Evolutionary conservation across 106 monocot genomes (phyloP).

Genomic region (Phalaenopsis equestris): DNA sequence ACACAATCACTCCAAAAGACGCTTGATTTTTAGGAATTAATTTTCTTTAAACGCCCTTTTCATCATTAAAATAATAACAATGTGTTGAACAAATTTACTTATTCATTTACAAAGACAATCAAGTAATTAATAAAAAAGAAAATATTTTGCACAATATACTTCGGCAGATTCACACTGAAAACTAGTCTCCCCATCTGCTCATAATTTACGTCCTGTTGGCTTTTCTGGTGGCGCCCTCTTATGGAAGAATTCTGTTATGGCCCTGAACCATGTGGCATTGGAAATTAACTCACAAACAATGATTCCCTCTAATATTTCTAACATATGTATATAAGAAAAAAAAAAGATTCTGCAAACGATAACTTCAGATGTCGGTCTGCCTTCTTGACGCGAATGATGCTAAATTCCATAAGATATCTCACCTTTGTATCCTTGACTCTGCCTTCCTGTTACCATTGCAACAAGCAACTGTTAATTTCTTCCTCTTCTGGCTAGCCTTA

Average conservation of each 20-base stretch:
- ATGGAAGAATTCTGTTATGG: constrained; percentile 9
- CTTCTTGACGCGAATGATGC: constrained; percentile 2
- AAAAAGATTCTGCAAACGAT: neutral
- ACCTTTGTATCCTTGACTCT: constrained; percentile 8
- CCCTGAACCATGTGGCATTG: constrained; percentile 7
- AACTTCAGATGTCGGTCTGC: neutral
- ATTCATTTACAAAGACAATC: neutral
- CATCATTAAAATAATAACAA: neutral
- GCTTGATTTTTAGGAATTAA: too few relatives aligned
- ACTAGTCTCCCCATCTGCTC: neutral
- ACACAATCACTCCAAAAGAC: too few relatives aligned
- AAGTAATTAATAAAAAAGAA: neutral
- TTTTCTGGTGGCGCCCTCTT: neutral
- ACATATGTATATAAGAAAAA: neutral
- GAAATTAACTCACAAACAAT: neutral
- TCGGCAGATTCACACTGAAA: neutral
- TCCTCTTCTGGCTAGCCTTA: neutral
- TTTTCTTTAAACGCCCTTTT: too few relatives aligned
- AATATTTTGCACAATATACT: neutral
- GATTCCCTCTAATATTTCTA: neutral
- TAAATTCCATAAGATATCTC: constrained; percentile 2
- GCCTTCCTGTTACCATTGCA: constrained; percentile 6
- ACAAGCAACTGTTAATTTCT: constrained; percentile 9
- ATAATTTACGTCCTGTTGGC: neutral
- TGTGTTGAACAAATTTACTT: neutral